These are phyloP conservation scores for Naganishia cerealis DNA, from an alignment of 1,284 basidiomycete species.

Conservation along the genomic window DNA sequence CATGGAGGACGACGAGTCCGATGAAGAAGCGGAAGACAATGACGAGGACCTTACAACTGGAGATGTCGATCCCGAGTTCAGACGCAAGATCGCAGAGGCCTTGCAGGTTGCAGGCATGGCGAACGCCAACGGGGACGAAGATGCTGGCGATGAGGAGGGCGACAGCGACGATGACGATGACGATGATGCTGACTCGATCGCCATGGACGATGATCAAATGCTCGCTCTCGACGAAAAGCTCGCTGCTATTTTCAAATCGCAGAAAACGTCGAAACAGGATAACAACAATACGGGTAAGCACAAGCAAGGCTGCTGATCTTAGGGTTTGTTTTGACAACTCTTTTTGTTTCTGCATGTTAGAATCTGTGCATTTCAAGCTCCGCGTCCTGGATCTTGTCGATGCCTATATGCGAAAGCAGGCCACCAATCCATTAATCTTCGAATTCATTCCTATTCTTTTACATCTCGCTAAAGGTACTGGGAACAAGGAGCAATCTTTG, in stretches of 20 bases:
- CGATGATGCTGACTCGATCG: constrained; percentile 57
- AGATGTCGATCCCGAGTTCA: constrained; percentile 65
- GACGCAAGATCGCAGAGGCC: constrained; percentile 70
- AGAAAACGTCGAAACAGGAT: constrained; percentile 59
- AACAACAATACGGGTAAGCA: constrained; percentile 31
- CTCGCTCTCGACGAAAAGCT: constrained; percentile 91
- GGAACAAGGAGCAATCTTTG: constrained; percentile 77
- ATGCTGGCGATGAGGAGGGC: constrained; percentile 59
- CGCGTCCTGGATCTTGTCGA: constrained; percentile 90
- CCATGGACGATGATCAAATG: constrained; percentile 95
- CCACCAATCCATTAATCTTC: constrained; percentile 66
- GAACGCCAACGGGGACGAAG: constrained; percentile 51
- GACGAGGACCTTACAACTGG: constrained; percentile 56
- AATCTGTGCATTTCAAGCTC: constrained; percentile 91
- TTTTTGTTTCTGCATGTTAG: constrained; percentile 55
- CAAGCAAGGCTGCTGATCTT: not conserved
- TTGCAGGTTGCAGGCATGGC: constrained; percentile 58
- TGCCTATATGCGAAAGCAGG: constrained; percentile 73
- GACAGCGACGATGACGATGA: constrained; percentile 54
- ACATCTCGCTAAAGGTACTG: constrained; percentile 66
- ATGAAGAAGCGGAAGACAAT: constrained; percentile 59
- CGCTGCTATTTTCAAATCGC: constrained; percentile 77
- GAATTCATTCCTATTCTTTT: constrained; percentile 74
- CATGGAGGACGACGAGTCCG: constrained; percentile 56
- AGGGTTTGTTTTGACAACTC: not conserved